A percentile compares a stretch with the other conserved stretches of the same genome.
Conservation (phyloP, 2,329 filamentous ascomycete species). For the Sporothrix globosa region DNA sequence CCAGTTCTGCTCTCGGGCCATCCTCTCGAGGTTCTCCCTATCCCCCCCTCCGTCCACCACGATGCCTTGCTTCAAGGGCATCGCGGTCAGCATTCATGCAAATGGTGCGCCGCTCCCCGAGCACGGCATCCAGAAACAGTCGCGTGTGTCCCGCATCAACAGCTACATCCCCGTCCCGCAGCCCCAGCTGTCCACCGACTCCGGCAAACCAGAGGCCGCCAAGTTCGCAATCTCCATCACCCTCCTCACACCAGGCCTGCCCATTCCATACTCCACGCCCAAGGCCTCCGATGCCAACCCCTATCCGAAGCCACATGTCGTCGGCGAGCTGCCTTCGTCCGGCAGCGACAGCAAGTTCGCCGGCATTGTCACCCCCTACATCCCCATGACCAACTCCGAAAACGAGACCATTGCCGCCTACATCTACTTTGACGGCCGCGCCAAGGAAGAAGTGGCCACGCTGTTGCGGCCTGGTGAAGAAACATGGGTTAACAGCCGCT, state of each 20-base stretch:
- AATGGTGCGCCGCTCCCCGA: conserved; percentile 81
- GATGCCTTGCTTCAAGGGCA: conserved; percentile 98
- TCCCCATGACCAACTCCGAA: conserved; percentile 85
- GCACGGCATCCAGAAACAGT: conserved; percentile 93
- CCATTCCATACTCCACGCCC: conserved; percentile 90
- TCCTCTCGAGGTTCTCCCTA: background rate
- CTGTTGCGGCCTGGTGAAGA: conserved; percentile 89
- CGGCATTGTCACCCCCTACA: conserved; percentile 77
- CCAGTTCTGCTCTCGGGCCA: background rate
- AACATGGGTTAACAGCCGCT: conserved; percentile 98
- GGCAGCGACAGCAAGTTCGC: conserved; percentile 52
- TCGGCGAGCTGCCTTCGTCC: conserved; percentile 45
- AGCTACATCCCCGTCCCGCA: conserved; percentile 96
- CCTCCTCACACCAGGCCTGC: conserved; percentile 81
- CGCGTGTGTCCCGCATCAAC: conserved; percentile 87
- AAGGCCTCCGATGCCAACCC: conserved; percentile 77
- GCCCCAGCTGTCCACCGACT: conserved; percentile 71
- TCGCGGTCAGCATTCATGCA: conserved; percentile 94
- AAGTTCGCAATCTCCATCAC: conserved; percentile 99
- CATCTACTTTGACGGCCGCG: conserved; percentile 95
- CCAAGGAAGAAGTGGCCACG: conserved; percentile 96
- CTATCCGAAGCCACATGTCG: conserved; percentile 71
- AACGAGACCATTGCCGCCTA: conserved; percentile 97
- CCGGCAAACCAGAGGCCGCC: conserved; percentile 83
- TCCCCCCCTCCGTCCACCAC: conserved; percentile 38